Evolutionary conservation across 495 filamentous ascomycete species (phyloP).

Genomic region (Penicillium cinerascens): DNA sequence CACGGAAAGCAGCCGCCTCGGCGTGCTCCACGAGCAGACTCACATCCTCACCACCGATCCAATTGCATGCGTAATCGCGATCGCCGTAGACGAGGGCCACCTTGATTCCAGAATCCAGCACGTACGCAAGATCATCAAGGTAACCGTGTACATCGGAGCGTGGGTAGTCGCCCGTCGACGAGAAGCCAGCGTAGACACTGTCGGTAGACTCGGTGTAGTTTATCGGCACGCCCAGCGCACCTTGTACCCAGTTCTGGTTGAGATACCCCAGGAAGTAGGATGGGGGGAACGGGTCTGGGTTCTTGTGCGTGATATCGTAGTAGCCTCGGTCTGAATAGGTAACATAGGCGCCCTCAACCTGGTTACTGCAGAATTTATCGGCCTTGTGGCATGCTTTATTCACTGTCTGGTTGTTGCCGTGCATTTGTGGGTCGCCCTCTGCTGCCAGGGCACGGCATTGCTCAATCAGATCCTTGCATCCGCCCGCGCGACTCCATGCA

Average conservation of each 20-base stretch:
- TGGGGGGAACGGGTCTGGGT: constrained; percentile 60
- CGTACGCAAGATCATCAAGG: constrained; percentile 48
- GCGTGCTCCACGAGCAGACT: constrained; percentile 41
- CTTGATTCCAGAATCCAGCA: constrained; percentile 56
- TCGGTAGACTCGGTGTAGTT: constrained; percentile 59
- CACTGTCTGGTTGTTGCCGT: constrained; percentile 42
- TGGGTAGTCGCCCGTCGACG: constrained; percentile 43
- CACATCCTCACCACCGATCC: constrained; percentile 45
- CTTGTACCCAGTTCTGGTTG: constrained; percentile 58
- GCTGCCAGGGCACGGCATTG: constrained; percentile 41
- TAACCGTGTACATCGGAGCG: constrained; percentile 46
- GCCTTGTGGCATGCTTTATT: constrained; percentile 40
- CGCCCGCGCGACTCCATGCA: constrained; percentile 48
- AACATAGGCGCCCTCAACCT: constrained; percentile 36
- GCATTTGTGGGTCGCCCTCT: constrained; percentile 42
- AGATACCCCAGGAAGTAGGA: constrained; percentile 61
- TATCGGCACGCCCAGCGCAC: constrained; percentile 59
- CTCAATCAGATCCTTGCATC: constrained; percentile 58
- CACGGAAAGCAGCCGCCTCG: constrained; percentile 37
- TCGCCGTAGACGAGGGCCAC: constrained; percentile 69
- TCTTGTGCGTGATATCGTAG: constrained; percentile 59
- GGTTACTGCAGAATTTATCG: constrained; percentile 32
- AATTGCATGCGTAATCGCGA: constrained; percentile 57
- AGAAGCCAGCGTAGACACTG: constrained; percentile 52
- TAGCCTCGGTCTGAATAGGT: constrained; percentile 42